Evolutionary conservation across 2,329 filamentous ascomycete species (phyloP).

Genomic region (Pestalotiopsis sp.): DNA sequence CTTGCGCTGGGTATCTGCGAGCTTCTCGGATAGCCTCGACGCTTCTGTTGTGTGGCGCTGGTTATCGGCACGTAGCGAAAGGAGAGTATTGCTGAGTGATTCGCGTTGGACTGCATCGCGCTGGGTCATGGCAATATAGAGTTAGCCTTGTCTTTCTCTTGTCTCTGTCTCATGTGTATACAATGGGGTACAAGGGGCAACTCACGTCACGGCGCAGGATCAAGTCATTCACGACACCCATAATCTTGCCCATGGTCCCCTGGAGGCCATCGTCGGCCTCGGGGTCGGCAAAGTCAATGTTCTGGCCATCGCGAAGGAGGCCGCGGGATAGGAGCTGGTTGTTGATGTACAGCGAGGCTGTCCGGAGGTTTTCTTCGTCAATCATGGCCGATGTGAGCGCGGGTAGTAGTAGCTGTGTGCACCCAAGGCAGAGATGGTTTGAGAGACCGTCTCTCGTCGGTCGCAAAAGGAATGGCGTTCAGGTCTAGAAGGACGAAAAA

Average conservation of each 20-base stretch:
- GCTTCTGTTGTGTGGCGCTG: constrained; percentile 74
- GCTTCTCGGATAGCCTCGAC: constrained; percentile 57
- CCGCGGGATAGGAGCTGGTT: constrained; percentile 71
- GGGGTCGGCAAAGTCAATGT: constrained; percentile 81
- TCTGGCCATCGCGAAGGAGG: constrained; percentile 67
- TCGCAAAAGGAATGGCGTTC: not conserved
- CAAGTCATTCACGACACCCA: constrained; percentile 92
- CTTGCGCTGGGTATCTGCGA: constrained; percentile 57
- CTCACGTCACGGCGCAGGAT: constrained; percentile 86
- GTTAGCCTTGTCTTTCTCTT: not conserved
- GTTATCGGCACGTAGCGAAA: constrained; percentile 74
- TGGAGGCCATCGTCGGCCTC: constrained; percentile 62
- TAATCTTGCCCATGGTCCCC: constrained; percentile 81
- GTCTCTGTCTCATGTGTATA: not conserved
- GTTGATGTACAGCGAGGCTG: constrained; percentile 73
- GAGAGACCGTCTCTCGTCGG: not conserved
- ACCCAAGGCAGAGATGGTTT: not conserved
- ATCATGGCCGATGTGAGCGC: constrained; percentile 30
- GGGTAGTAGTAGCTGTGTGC: not conserved
- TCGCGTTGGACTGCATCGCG: constrained; percentile 90
- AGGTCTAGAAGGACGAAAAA: not conserved
- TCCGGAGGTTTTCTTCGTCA: constrained; percentile 64
- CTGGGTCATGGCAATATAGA: constrained; percentile 43
- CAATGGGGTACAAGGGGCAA: not conserved
- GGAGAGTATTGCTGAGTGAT: constrained; percentile 77